A percentile compares a stretch with the other conserved stretches of the same genome.
phyloP scores from a whole-genome alignment of 345 rosid genomes.

The Eucalyptus grandis region DNA sequence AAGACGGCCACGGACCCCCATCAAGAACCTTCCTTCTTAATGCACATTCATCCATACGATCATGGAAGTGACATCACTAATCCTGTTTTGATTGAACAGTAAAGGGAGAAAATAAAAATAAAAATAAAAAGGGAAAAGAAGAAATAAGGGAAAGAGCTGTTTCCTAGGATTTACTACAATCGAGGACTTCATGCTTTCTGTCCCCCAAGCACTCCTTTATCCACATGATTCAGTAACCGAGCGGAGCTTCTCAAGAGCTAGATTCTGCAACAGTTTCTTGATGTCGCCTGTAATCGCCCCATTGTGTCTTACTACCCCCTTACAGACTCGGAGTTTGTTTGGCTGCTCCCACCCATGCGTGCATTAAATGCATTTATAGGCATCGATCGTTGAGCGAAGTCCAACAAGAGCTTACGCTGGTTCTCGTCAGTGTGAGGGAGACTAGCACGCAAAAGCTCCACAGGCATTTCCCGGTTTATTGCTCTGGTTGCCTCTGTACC shows the following conservation, averaged over 20 bases:
- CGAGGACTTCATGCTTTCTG: neutral
- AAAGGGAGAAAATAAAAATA: neutral
- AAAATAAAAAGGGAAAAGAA: neutral
- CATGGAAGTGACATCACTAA: slow-evolving; percentile 1
- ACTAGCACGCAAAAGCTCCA: slow-evolving; percentile 88
- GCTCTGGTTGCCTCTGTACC: slow-evolving; percentile 38
- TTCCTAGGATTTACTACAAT: neutral
- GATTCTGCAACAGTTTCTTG: neutral
- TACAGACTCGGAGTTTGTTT: slow-evolving; percentile 55
- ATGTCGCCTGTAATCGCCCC: neutral
- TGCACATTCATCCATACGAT: slow-evolving; percentile 25
- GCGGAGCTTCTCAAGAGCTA: neutral
- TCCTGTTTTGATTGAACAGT: neutral
- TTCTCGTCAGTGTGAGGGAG: slow-evolving; percentile 80
- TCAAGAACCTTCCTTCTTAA: slow-evolving; percentile 15
- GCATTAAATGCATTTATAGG: slow-evolving; percentile 18
- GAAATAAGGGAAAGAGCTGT: neutral
- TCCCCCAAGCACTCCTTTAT: neutral
- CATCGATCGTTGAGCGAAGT: slow-evolving; percentile 55
- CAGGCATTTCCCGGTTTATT: slow-evolving; percentile 89
- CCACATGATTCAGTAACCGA: neutral
- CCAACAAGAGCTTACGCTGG: slow-evolving; percentile 63
- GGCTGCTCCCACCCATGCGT: slow-evolving; percentile 25
- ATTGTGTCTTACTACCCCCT: slow-evolving; percentile 15
- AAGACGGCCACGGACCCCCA: slow-evolving; percentile 25